Evolutionary conservation across 768 basidiomycete genomes (phyloP).

Genomic region (Trametes maxima): DNA sequence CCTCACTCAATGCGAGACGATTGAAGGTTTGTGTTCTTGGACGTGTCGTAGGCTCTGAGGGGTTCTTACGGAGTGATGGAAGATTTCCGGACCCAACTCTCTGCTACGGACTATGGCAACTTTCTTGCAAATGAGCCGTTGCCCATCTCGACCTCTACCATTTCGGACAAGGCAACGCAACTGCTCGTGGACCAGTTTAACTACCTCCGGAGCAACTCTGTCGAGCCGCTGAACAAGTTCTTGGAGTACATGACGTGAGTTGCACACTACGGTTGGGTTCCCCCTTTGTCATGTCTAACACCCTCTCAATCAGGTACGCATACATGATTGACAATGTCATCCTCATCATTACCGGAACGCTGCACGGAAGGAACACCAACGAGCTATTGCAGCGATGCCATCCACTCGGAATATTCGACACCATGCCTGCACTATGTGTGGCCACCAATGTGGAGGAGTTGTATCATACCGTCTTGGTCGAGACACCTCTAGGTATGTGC

Average conservation of each 20-base stretch:
- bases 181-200: slow-evolving; percentile 97
- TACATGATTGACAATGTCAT: slow-evolving; percentile 99
- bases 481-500: slow-evolving; percentile 89
- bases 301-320: slow-evolving; percentile 67
- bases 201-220: slow-evolving; percentile 87
- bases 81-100: slow-evolving; percentile 96
- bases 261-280: background rate
- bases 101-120: slow-evolving; percentile 96
- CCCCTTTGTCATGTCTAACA: background rate
- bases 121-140: slow-evolving; percentile 96
- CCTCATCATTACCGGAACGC: slow-evolving; percentile 93
- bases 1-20: slow-evolving; percentile 93
- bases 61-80: background rate
- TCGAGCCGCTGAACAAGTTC: slow-evolving; percentile 88
- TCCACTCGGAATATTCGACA: slow-evolving; percentile 95
- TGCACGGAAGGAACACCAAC: slow-evolving; percentile 96
- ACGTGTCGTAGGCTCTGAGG: background rate
- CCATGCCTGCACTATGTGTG: slow-evolving; percentile 98
- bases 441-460: slow-evolving; percentile 98
- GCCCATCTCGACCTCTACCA: slow-evolving; percentile 91
- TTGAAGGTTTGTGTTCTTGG: slow-evolving; percentile 71
- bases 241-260: slow-evolving; percentile 97
- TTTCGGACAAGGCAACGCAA: slow-evolving; percentile 95
- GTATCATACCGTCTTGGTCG: slow-evolving; percentile 94
- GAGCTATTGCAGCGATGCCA: slow-evolving; percentile 97